Evolutionary conservation across 441 rosid genomes (phyloP).

Genomic region (Capsella rubella): DNA sequence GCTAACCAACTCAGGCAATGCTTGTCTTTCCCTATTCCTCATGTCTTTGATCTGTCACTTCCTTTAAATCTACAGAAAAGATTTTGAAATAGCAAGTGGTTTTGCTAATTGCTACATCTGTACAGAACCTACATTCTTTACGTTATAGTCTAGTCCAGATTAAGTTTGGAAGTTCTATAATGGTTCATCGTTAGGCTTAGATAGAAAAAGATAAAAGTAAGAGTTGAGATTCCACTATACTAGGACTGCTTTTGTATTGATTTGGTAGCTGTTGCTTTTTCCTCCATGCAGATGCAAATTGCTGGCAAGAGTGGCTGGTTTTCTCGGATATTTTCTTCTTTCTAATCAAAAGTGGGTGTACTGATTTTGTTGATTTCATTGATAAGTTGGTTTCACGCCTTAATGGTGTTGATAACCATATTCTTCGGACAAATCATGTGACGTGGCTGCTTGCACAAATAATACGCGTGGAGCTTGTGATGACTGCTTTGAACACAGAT

Average conservation of each 20-base stretch:
- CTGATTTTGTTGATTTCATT: conserved; percentile 95
- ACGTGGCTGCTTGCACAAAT: conserved; percentile 97
- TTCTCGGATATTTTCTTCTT: conserved; percentile 92
- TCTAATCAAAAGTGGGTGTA: conserved; percentile 90
- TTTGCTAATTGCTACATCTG: conserved; percentile 10
- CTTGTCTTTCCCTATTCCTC: conserved; percentile 44
- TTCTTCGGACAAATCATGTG: conserved; percentile 97
- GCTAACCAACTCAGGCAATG: conserved; percentile 90
- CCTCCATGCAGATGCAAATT: conserved; percentile 76
- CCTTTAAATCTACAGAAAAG: conserved; percentile 12
- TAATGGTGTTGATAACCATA: conserved; percentile 72
- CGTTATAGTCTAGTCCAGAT: conserved; percentile 6
- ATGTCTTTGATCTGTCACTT: conserved; percentile 26
- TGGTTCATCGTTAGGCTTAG: conserved; percentile 17
- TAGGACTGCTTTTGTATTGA: conserved; percentile 30
- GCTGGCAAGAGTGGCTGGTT: conserved; percentile 99
- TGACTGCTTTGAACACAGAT: conserved; percentile 78
- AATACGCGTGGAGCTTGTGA: conserved; percentile 86
- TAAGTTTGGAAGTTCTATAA: conserved; percentile 20
- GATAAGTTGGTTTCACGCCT: conserved; percentile 87
- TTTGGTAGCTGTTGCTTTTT: conserved; percentile 39
- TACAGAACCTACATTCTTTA: neutral
- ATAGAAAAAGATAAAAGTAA: conserved; percentile 14
- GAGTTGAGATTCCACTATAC: conserved; percentile 24
- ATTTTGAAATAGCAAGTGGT: conserved; percentile 4